Evolutionary conservation across 176 grass and related monocot species (phyloP).

Genomic region (Thinopyrum elongatum): DNA sequence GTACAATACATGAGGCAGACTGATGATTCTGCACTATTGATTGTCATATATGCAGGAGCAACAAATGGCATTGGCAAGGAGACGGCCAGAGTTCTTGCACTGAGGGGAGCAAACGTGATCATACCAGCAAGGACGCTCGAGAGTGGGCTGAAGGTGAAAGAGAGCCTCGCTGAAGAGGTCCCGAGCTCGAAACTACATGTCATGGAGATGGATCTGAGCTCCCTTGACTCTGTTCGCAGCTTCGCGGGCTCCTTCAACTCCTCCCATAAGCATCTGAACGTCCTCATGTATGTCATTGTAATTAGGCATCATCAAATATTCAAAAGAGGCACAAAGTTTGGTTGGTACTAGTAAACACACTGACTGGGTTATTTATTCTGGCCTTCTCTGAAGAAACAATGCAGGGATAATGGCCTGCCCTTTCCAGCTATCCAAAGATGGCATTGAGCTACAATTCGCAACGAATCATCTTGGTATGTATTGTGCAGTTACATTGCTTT

Average conservation of each 20-base stretch:
- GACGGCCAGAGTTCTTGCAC: constrained; percentile 70
- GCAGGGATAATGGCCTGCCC: constrained; percentile 89
- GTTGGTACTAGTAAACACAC: not conserved
- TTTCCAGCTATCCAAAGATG: constrained; percentile 68
- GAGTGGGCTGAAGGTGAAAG: constrained; percentile 62
- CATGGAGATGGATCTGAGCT: constrained; percentile 88
- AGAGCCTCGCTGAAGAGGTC: constrained; percentile 62
- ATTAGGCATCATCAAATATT: not conserved
- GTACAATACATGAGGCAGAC: not conserved
- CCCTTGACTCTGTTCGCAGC: constrained; percentile 54
- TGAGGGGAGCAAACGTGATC: constrained; percentile 76
- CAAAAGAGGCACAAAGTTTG: not conserved
- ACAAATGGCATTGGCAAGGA: constrained; percentile 91
- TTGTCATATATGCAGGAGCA: constrained; percentile 38
- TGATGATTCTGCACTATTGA: not conserved
- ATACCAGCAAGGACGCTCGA: constrained; percentile 70
- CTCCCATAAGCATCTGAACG: constrained; percentile 61
- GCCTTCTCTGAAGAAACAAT: constrained; percentile 73
- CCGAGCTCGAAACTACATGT: constrained; percentile 53
- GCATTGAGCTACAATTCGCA: constrained; percentile 79
- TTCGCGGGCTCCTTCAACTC: constrained; percentile 57
- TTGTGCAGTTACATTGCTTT: not conserved
- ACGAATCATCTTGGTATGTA: constrained; percentile 74
- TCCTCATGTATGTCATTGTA: constrained; percentile 61
- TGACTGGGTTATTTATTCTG: not conserved